Conservation (phyloP, 306 rosid genomes). For the Adenanthera pavonina region DNA sequence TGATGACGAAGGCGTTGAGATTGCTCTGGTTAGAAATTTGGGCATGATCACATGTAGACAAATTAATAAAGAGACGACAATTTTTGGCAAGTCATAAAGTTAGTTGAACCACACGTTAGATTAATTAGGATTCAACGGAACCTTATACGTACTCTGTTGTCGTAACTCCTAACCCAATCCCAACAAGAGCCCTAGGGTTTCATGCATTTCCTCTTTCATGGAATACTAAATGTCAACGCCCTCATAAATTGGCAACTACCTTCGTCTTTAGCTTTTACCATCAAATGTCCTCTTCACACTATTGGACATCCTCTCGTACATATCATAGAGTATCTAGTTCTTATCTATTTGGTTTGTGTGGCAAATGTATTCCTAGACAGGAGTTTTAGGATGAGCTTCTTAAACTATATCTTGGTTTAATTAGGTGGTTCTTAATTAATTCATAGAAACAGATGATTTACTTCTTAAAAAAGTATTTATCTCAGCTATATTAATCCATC, state of each 20-base stretch:
- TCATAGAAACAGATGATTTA: too few relatives aligned
- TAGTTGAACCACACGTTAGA: neutral
- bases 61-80: neutral
- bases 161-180: neutral
- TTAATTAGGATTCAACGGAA: neutral
- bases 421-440: too few relatives aligned
- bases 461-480: too few relatives aligned
- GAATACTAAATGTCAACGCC: neutral
- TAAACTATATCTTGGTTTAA: too few relatives aligned
- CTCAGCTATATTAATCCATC: too few relatives aligned
- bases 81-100: neutral
- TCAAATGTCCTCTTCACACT: neutral
- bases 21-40: neutral
- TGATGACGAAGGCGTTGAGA: neutral
- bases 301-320: too few relatives aligned
- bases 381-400: too few relatives aligned
- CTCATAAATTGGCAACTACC: neutral
- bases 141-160: neutral
- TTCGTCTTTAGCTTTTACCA: neutral
- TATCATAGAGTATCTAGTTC: neutral
- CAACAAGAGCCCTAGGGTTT: neutral
- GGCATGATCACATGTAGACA: neutral
- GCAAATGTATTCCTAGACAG: too few relatives aligned
- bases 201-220: neutral
- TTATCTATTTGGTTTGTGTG: neutral